A percentile compares a stretch with the other conserved stretches of the same genome.
These are phyloP conservation scores for Gossypium davidsonii DNA, from an alignment of 441 rosid genomes.

Conservation along the genomic window DNA sequence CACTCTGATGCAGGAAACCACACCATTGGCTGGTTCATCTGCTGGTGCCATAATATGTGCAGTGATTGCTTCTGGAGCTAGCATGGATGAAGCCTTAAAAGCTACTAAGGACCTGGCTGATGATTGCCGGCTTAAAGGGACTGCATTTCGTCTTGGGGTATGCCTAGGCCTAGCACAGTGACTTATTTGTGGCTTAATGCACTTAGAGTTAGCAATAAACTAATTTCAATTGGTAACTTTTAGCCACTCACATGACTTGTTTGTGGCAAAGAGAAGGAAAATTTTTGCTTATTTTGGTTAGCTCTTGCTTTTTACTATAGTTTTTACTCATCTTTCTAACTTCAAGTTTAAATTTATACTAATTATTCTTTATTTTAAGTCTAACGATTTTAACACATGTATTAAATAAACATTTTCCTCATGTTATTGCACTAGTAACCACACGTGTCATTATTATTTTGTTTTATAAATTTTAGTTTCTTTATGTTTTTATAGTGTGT, in stretches of 20 bases:
- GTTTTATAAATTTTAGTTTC: not conserved
- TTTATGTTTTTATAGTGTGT: not conserved
- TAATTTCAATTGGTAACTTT: no score
- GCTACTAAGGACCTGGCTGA: conserved; percentile 71
- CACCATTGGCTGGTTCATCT: conserved; percentile 89
- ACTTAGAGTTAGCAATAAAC: not conserved
- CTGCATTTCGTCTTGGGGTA: conserved; percentile 97
- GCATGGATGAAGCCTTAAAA: conserved; percentile 63
- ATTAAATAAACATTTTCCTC: no score
- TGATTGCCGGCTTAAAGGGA: conserved; percentile 75
- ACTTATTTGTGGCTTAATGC: not conserved
- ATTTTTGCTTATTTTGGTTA: no score
- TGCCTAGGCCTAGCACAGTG: conserved; percentile 15
- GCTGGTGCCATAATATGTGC: conserved; percentile 94
- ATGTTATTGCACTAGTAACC: no score
- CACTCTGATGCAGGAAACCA: conserved; percentile 53
- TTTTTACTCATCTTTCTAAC: no score
- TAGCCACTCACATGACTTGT: no score
- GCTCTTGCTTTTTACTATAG: no score
- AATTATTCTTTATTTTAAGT: no score
- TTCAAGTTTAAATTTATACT: no score
- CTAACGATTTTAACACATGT: no score
- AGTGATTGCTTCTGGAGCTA: conserved; percentile 76
- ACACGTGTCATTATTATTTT: not conserved
- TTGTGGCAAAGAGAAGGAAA: no score